Conservation (phyloP, 768 basidiomycete genomes). For the Heimioporus sp. region DNA sequence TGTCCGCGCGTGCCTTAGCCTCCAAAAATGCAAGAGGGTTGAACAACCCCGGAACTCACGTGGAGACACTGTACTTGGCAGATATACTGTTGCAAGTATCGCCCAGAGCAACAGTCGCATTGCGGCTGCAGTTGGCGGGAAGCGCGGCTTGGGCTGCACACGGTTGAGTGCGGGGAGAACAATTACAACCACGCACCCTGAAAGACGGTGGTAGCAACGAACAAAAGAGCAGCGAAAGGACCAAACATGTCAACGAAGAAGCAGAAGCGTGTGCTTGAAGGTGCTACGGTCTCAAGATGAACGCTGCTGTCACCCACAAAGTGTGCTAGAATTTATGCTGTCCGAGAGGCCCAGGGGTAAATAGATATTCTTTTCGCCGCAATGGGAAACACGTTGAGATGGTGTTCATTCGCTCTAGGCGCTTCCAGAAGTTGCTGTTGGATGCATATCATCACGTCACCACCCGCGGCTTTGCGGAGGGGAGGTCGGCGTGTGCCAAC, state of each 20-base stretch:
- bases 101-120: slow-evolving; percentile 52
- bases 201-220: slow-evolving; percentile 9
- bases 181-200: slow-evolving; percentile 14
- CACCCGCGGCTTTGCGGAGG: too few relatives aligned
- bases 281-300: background rate
- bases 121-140: slow-evolving; percentile 52
- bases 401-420: too few relatives aligned
- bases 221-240: slow-evolving; percentile 6
- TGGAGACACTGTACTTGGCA: slow-evolving; percentile 55
- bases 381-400: too few relatives aligned
- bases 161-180: background rate
- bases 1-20: background rate
- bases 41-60: slow-evolving; percentile 38
- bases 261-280: background rate
- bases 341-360: background rate
- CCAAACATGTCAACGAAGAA: slow-evolving; percentile 15
- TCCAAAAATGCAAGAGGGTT: background rate
- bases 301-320: background rate
- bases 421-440: too few relatives aligned
- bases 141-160: slow-evolving; percentile 41
- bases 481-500: too few relatives aligned
- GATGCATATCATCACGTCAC: too few relatives aligned
- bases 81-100: slow-evolving; percentile 72
- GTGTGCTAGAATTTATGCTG: slow-evolving; percentile 18
- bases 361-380: too few relatives aligned